These are phyloP conservation scores for Cyphellophora attinorum DNA, from an alignment of 2,329 filamentous ascomycete species.

Conservation along the genomic window DNA sequence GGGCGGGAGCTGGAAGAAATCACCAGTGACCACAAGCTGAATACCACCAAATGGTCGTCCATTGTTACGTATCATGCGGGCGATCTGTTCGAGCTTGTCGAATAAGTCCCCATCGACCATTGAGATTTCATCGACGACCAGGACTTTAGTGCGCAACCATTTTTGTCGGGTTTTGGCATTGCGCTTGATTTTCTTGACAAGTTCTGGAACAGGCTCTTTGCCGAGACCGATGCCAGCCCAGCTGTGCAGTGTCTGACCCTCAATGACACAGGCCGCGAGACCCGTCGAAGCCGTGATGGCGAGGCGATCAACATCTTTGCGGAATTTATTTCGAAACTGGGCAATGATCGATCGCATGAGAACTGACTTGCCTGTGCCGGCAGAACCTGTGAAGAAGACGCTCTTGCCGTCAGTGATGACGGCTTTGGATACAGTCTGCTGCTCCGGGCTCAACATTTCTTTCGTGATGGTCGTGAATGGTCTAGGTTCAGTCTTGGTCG, in stretches of 20 bases:
- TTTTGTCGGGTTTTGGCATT: slow-evolving; percentile 81
- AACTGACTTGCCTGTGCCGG: slow-evolving; percentile 93
- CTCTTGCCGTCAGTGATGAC: slow-evolving; percentile 74
- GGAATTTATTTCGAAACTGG: slow-evolving; percentile 66
- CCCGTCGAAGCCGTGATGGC: slow-evolving; percentile 94
- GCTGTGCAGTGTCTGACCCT: slow-evolving; percentile 89
- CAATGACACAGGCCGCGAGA: slow-evolving; percentile 91
- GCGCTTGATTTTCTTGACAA: slow-evolving; percentile 83
- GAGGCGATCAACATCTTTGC: slow-evolving; percentile 68
- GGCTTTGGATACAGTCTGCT: slow-evolving; percentile 70
- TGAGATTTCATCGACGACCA: slow-evolving; percentile 91
- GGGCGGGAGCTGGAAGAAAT: slow-evolving; percentile 95
- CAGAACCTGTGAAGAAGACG: slow-evolving; percentile 96
- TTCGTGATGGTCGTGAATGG: slow-evolving; percentile 27
- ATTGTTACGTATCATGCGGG: slow-evolving; percentile 77
- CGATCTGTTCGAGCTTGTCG: slow-evolving; percentile 87
- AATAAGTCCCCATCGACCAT: slow-evolving; percentile 98
- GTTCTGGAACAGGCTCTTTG: slow-evolving; percentile 69
- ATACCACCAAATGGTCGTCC: slow-evolving; percentile 91
- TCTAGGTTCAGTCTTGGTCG: slow-evolving; percentile 29
- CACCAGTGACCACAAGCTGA: slow-evolving; percentile 87
- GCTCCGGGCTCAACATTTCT: slow-evolving; percentile 67
- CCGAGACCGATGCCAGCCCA: slow-evolving; percentile 92
- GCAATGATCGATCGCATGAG: slow-evolving; percentile 85
- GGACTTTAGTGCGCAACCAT: slow-evolving; percentile 78